These are phyloP conservation scores for Solanum chmielewskii DNA, from an alignment of 257 asterid genomes.

Conservation along the genomic window DNA sequence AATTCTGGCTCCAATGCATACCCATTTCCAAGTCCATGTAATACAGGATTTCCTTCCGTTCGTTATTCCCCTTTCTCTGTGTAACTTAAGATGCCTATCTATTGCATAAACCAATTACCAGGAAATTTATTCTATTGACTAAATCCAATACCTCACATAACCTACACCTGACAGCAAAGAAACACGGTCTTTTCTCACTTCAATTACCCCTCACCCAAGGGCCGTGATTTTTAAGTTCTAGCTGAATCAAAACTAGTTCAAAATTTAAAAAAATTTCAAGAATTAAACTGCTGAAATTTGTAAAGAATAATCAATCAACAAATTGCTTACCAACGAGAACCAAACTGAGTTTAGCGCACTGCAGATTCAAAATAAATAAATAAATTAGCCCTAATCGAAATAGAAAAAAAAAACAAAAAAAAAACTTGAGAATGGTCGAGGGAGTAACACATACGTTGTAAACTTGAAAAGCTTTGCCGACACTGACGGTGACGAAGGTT, in stretches of 20 bases:
- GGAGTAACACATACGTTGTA: constrained; percentile 39
- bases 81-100: not conserved
- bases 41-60: not conserved
- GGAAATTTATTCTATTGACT: not conserved
- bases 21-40: not conserved
- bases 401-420: not conserved
- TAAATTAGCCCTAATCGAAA: not conserved
- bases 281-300: not conserved
- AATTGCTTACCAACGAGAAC: constrained; percentile 70
- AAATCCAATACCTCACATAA: not conserved
- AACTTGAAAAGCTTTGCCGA: constrained; percentile 82
- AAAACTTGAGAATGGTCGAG: not conserved
- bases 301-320: not conserved
- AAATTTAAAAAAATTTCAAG: not conserved
- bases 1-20: not conserved
- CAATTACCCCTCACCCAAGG: not conserved
- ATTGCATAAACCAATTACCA: not conserved
- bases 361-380: constrained; percentile 1
- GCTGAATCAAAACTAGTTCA: not conserved
- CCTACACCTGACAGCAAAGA: not conserved
- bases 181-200: not conserved
- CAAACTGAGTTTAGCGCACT: constrained; percentile 85
- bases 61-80: not conserved
- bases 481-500: constrained; percentile 85
- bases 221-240: not conserved